Evolutionary conservation across 805 yeast genomes (phyloP), one percentile per base, ranked within the genome.

Genomic region (Barnettozyma vustinii): DNA sequence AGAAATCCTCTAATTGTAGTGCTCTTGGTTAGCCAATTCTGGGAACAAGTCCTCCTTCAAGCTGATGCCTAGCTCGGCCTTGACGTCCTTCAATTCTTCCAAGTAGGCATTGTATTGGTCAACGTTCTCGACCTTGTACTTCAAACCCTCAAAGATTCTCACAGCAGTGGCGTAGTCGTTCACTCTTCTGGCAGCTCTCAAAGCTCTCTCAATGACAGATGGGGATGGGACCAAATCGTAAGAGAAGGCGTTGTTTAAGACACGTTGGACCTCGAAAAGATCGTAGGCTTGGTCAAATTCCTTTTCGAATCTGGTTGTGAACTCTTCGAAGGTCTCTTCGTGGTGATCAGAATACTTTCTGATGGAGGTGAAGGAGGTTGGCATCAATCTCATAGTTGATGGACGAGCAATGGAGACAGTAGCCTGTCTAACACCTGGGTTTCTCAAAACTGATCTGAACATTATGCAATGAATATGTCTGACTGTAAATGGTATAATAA

Each of bases 201-300:
- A 79, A 44, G 99, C 99, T 73, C 86, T 87, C 74, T 88, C 96
- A 65, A 94, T 79, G 55, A 94, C 98, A 54, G 86, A 81, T 58
- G 99, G 99, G 27, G 99, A 92, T 59, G 99, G 99, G 49, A 94
- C 99, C 71, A 94, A 81, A 74, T 94, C 99, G 77, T 94, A 94
- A 15, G 98, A 87, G 77, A 94, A 94, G 72, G 96, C 90, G 77
- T 94, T 94, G 83, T 95, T 94, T 68, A 94, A 81, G 53, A 94
- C 91, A 78, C 99, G 88, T 72, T 83, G 90, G 51, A 86, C 92
- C 74, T 86, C 95, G 59, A 86, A 86, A 51, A 86, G 73, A 68
- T 86, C 95, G 70, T 87, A 86, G 43, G 96, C 96, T 68, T 86
- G 89, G 61, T 94, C 97, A 64, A 94, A 94, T 69, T 94, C 97